A percentile compares a stretch with the other conserved stretches of the same genome.
Conservation (phyloP, 495 filamentous ascomycete species). For the Penicillium bovifimosum region DNA sequence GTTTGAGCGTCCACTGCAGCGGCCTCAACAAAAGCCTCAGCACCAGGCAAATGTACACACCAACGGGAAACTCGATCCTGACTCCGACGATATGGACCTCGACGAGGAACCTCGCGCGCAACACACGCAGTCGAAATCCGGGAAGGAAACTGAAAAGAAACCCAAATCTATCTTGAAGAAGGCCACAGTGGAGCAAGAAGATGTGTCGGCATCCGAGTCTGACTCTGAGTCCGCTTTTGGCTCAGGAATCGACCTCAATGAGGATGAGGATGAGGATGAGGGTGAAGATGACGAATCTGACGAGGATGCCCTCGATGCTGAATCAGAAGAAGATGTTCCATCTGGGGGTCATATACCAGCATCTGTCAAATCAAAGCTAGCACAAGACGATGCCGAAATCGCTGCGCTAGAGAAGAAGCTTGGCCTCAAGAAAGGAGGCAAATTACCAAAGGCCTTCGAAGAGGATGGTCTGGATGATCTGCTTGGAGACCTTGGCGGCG, state of each 20-base stretch:
- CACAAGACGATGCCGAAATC: slow-evolving; percentile 78
- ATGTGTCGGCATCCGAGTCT: slow-evolving; percentile 7
- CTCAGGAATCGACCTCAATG: slow-evolving; percentile 7
- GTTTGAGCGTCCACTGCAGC: slow-evolving; percentile 5
- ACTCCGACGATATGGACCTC: slow-evolving; percentile 16
- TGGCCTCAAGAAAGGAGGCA: slow-evolving; percentile 75
- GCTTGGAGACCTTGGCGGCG: slow-evolving; percentile 61
- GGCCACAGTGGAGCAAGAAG: slow-evolving; percentile 17
- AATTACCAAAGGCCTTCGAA: slow-evolving; percentile 64
- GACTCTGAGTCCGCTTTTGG: background rate
- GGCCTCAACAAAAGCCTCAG: slow-evolving; percentile 3
- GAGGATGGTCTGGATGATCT: slow-evolving; percentile 83
- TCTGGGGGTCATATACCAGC: slow-evolving; percentile 41
- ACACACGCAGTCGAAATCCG: slow-evolving; percentile 18
- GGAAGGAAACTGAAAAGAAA: slow-evolving; percentile 21
- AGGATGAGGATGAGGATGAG: background rate
- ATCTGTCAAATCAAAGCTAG: slow-evolving; percentile 57
- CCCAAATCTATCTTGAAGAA: slow-evolving; percentile 44
- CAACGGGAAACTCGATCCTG: slow-evolving; percentile 21
- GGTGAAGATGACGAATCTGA: slow-evolving; percentile 8
- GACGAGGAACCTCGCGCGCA: background rate
- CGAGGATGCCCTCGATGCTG: slow-evolving; percentile 21
- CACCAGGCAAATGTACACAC: slow-evolving; percentile 13
- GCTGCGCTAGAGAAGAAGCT: slow-evolving; percentile 83
- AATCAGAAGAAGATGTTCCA: slow-evolving; percentile 1